Evolutionary conservation across 768 basidiomycete species (phyloP).

Genomic region (Agaricus bisporus): DNA sequence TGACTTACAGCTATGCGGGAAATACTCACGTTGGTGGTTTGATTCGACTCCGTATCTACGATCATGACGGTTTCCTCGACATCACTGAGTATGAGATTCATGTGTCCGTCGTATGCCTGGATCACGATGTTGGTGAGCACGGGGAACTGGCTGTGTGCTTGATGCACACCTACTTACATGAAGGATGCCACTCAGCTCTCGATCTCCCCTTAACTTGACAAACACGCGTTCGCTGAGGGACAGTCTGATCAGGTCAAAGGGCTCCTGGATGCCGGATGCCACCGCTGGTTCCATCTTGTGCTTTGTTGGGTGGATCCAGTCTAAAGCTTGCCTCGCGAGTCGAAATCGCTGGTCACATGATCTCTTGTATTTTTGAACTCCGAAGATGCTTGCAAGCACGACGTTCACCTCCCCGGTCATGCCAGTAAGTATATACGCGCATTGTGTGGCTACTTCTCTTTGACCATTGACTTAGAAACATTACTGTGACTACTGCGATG

Average conservation of each 20-base stretch:
- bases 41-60: conserved; percentile 74
- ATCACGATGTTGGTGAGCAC: conserved; percentile 12
- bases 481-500: conserved; percentile 92
- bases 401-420: conserved; percentile 28
- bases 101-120: conserved; percentile 99
- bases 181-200: conserved; percentile 85
- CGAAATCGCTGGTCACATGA: conserved; percentile 15
- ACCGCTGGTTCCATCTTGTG: conserved; percentile 60
- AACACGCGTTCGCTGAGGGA: conserved; percentile 97
- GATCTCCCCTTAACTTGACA: conserved; percentile 93
- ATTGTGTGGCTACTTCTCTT: background rate
- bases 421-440: conserved; percentile 47
- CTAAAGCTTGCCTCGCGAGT: background rate
- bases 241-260: conserved; percentile 94
- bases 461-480: conserved; percentile 58
- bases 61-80: conserved; percentile 97
- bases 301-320: background rate
- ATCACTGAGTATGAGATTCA: conserved; percentile 97
- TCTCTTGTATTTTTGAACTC: conserved; percentile 20
- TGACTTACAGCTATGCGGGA: conserved; percentile 44
- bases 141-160: conserved; percentile 7
- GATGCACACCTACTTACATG: conserved; percentile 54
- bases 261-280: conserved; percentile 77
- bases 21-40: conserved; percentile 46
- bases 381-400: conserved; percentile 10